These are phyloP conservation scores for Epichloe sibirici DNA, from an alignment of 2,329 filamentous ascomycete genomes.

Conservation along the genomic window DNA sequence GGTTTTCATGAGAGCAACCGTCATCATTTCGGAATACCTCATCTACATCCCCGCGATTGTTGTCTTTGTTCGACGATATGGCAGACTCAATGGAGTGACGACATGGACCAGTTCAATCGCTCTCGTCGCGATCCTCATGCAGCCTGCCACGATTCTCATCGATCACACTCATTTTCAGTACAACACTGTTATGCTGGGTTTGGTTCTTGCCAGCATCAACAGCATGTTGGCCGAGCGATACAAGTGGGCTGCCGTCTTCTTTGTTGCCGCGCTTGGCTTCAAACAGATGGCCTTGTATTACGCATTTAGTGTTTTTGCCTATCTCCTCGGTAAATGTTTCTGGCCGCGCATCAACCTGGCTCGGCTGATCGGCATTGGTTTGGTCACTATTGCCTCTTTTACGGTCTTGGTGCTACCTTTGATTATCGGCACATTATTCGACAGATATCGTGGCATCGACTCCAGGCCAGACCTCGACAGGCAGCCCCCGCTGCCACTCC, in stretches of 20 bases:
- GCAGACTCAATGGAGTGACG: conserved; percentile 62
- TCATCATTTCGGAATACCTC: conserved; percentile 82
- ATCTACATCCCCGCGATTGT: conserved; percentile 77
- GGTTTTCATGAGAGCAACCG: conserved; percentile 90
- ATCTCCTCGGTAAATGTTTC: conserved; percentile 77
- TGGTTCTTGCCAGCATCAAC: conserved; percentile 76
- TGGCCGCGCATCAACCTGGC: conserved; percentile 56
- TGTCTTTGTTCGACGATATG: conserved; percentile 73
- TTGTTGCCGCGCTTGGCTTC: conserved; percentile 87
- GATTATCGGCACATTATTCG: conserved; percentile 56
- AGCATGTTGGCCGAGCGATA: conserved; percentile 76
- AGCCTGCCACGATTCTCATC: conserved; percentile 79
- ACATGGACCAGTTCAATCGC: conserved; percentile 77
- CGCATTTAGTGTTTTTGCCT: conserved; percentile 84
- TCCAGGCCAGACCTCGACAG: conserved; percentile 43
- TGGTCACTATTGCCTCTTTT: conserved; percentile 63
- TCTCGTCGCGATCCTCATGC: conserved; percentile 81
- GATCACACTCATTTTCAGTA: conserved; percentile 97
- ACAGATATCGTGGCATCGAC: conserved; percentile 51
- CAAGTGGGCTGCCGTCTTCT: conserved; percentile 86
- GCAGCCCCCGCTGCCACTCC: conserved; percentile 44
- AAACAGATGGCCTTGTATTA: conserved; percentile 99
- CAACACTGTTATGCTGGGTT: conserved; percentile 95
- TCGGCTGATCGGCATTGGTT: conserved; percentile 62
- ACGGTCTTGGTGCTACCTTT: conserved; percentile 64